phyloP scores from a whole-genome alignment of 2,329 filamentous ascomycete species.

The Aspergillus fijiensis region DNA sequence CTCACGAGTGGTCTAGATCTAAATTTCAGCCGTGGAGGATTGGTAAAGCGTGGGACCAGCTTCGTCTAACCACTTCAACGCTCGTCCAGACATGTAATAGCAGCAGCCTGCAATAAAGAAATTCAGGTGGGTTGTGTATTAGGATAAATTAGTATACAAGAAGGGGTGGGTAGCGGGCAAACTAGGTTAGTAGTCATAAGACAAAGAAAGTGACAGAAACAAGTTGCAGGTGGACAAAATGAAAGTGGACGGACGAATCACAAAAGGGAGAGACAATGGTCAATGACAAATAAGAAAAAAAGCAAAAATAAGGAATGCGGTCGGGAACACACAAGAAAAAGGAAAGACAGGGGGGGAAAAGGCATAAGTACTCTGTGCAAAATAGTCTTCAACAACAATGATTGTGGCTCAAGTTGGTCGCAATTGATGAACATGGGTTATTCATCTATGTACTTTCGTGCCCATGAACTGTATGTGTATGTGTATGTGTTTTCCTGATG shows the following conservation, averaged over 20 bases:
- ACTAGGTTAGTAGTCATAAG: not conserved
- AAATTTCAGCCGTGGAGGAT: no score
- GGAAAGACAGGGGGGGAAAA: not conserved
- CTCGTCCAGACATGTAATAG: no score
- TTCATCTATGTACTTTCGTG: not conserved
- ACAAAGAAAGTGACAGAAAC: not conserved
- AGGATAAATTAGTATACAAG: slow-evolving; percentile 4
- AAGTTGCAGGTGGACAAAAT: not conserved
- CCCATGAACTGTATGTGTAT: not conserved
- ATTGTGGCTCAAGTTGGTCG: not conserved
- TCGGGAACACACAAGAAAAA: not conserved
- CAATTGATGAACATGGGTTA: not conserved
- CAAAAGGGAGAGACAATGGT: no score
- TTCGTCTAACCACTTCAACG: no score
- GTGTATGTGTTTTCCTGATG: not conserved
- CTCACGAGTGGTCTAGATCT: no score
- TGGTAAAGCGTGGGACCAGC: no score
- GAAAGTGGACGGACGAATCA: not conserved
- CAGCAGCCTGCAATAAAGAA: not conserved
- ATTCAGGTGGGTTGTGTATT: not conserved
- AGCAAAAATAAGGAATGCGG: not conserved
- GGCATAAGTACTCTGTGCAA: slow-evolving; percentile 5
- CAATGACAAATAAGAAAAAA: not conserved
- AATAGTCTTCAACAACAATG: not conserved
- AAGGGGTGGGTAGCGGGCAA: not conserved